Base-by-base conservation (phyloP, 306 rosid species). In the Quercus robur region DNA sequence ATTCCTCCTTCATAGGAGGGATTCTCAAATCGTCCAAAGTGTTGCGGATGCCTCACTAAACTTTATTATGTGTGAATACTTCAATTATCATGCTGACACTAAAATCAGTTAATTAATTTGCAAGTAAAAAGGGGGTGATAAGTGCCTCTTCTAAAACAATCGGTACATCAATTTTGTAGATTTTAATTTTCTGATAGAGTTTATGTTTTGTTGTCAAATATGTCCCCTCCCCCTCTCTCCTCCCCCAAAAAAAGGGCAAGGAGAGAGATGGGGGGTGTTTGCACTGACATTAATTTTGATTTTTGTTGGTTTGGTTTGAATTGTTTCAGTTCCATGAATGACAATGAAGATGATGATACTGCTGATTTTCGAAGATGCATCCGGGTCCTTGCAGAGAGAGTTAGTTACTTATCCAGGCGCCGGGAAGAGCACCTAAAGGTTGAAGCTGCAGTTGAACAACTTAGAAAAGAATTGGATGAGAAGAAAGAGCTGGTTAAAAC, bases 331-430 rank as follows among this genome's bases (percentile, higher is more conserved):
- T 88, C 97, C 66, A 79, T 85, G 44, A 90, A 83, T 52, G 97
- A 91, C 84, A 96, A 88, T 75, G 97, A 93, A 74, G 98, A 93
- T 84, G 97, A 91, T 73, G 98, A 88, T 74, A 85, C 93, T 56
- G 86, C 83, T 7, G 98, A 93, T 74, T 96, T 93, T 76, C 89
- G 90, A 56, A 94, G 86, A 88, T 91, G 97, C 63, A 88, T 93
- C 54, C 87, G 90, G 30, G 88, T 90, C 21, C 85, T 96, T 31
- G 93, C 94, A 1, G 97, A 93, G 66, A 96, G 82, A 87, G 92
- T 96, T 51, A 71, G 87, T 76, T 89, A 86, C 89, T 88, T 96
- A 84, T 94, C 90, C 55, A 89, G 87, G 85, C 91, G 90, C 67
- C 94, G 91, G 1, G 92, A 91, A 83, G 99, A 93, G 75, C 89